Percentiles rank a stretch among this genome's conserved stretches.
Evolutionary conservation across 495 filamentous ascomycete species (phyloP).

Genomic region (Lindgomyces ingoldianus): DNA sequence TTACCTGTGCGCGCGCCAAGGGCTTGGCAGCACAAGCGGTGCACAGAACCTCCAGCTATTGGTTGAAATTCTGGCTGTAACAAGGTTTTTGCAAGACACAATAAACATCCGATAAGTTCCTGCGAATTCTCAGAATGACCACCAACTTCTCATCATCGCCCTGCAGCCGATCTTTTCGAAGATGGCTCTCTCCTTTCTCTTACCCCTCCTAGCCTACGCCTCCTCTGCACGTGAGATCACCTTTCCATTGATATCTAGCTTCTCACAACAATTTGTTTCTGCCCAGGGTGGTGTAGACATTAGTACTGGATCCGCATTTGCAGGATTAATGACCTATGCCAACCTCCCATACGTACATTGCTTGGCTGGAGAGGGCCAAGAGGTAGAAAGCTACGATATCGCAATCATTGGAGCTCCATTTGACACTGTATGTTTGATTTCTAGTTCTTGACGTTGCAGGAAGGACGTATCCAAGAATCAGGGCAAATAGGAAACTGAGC

Average conservation of each 20-base stretch:
- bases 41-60: too few species aligned
- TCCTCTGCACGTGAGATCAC: constrained; percentile 43
- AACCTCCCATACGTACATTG: constrained; percentile 53
- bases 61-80: too few species aligned
- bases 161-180: not conserved
- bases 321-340: constrained; percentile 55
- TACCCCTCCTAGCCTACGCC: not conserved
- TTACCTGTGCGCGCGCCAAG: too few species aligned
- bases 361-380: constrained; percentile 37
- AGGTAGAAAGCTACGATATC: constrained; percentile 71
- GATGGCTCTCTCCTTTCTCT: not conserved
- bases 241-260: constrained; percentile 46
- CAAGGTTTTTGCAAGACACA: too few species aligned
- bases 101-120: not conserved
- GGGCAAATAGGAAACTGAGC: too few species aligned
- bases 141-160: too few species aligned
- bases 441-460: not conserved
- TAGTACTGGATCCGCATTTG: constrained; percentile 43
- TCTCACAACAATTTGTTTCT: constrained; percentile 25
- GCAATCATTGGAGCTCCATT: constrained; percentile 72
- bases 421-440: constrained; percentile 49
- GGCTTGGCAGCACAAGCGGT: too few species aligned
- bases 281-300: constrained; percentile 36
- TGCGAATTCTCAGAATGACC: too few species aligned
- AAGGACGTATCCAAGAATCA: too few species aligned